Percentiles rank a stretch among this genome's conserved stretches.
These are phyloP conservation scores for Cytospora piceicola DNA, from an alignment of 2,329 filamentous ascomycete genomes.

Conservation along the genomic window DNA sequence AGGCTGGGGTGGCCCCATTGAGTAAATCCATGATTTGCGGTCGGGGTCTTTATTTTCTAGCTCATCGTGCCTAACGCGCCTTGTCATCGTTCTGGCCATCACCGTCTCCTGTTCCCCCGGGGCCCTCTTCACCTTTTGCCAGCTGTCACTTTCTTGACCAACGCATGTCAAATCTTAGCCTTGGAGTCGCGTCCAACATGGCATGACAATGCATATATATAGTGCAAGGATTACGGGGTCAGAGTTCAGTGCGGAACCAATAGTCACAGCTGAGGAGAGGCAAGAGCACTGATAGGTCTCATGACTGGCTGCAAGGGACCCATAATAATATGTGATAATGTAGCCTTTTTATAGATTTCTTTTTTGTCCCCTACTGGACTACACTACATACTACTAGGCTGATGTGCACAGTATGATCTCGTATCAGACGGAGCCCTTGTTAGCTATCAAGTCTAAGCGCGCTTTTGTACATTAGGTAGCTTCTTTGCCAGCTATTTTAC, in stretches of 20 bases:
- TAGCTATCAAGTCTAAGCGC: too few relatives aligned
- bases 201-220: not conserved
- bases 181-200: too few relatives aligned
- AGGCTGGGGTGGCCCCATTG: not conserved
- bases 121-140: not conserved
- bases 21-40: conserved; percentile 2
- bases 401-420: too few relatives aligned
- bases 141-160: not conserved
- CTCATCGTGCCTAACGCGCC: not conserved
- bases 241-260: too few relatives aligned
- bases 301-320: not conserved
- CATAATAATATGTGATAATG: too few relatives aligned
- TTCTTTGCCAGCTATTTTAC: not conserved
- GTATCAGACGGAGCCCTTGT: too few relatives aligned
- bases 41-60: not conserved
- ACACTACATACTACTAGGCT: too few relatives aligned
- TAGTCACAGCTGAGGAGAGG: not conserved
- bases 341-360: too few relatives aligned
- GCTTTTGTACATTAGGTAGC: too few relatives aligned
- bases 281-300: too few relatives aligned
- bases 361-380: too few relatives aligned
- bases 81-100: not conserved
- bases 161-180: not conserved
- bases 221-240: not conserved
- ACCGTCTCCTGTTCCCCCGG: too few relatives aligned